Percentiles rank a stretch among this genome's conserved stretches.
phyloP scores from a whole-genome alignment of 2,329 filamentous ascomycete genomes.

The Monosporascus ibericus region DNA sequence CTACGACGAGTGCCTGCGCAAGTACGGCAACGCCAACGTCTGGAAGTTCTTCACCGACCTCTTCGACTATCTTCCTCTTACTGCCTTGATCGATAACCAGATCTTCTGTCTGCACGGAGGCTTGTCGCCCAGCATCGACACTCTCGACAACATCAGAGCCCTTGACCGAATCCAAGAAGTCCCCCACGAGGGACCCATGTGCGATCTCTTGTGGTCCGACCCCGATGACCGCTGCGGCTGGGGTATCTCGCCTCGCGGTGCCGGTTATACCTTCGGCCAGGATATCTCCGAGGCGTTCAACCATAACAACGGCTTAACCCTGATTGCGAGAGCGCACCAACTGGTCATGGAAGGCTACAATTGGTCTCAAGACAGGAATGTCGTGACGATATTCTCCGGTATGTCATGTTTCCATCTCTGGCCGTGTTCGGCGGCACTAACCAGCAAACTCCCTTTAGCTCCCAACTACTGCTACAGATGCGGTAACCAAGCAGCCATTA shows the following conservation, averaged over 20 bases:
- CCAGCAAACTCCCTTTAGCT: slow-evolving; percentile 36
- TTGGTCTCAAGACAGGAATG: slow-evolving; percentile 97
- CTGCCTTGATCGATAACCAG: slow-evolving; percentile 96
- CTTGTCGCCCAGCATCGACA: slow-evolving; percentile 92
- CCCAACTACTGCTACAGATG: slow-evolving; percentile 98
- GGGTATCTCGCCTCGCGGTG: slow-evolving; percentile 92
- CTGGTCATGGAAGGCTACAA: slow-evolving; percentile 99
- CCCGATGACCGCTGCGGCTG: slow-evolving; percentile 94
- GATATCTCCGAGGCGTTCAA: slow-evolving; percentile 99
- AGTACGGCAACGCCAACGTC: slow-evolving; percentile 98
- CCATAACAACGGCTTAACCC: slow-evolving; percentile 94
- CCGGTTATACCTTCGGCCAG: slow-evolving; percentile 91
- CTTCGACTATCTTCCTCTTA: slow-evolving; percentile 96
- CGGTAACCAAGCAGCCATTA: slow-evolving; percentile 98
- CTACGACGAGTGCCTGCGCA: slow-evolving; percentile 97
- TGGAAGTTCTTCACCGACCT: slow-evolving; percentile 99
- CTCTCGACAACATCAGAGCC: slow-evolving; percentile 89
- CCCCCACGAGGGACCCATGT: slow-evolving; percentile 96
- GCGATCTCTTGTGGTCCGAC: slow-evolving; percentile 95
- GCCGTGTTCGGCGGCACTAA: slow-evolving; percentile 1
- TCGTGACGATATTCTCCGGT: slow-evolving; percentile 98
- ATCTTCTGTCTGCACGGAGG: slow-evolving; percentile 98
- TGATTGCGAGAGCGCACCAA: slow-evolving; percentile 95
- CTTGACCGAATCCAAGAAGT: slow-evolving; percentile 97
- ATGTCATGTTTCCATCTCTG: slow-evolving; percentile 21